phyloP scores from a whole-genome alignment of 345 rosid genomes.

The Erysimum cheiranthoides region DNA sequence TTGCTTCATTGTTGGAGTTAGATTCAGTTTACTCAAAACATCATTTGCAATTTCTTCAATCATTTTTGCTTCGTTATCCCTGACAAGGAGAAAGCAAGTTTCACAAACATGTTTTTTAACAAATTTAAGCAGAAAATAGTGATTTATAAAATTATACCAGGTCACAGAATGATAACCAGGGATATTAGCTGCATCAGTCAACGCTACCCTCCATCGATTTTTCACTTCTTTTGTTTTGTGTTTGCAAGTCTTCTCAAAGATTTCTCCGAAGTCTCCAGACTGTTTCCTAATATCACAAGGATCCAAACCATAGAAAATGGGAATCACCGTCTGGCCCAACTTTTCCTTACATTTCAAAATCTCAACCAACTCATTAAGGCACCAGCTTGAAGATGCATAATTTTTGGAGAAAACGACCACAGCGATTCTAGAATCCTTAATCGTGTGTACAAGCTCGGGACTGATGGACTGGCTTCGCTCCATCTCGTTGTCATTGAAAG shows the following conservation, averaged over 20 bases:
- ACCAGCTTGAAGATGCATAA: constrained; percentile 14
- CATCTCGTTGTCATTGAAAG: too few species aligned
- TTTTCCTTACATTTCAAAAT: neutral
- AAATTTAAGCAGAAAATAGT: too few species aligned
- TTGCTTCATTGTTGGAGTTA: too few species aligned
- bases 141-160: too few species aligned
- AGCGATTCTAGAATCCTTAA: too few species aligned
- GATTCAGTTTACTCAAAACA: too few species aligned
- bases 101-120: too few species aligned
- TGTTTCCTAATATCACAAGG: constrained; percentile 9
- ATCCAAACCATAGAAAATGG: constrained; percentile 22
- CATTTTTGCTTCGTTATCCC: too few species aligned
- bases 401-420: neutral
- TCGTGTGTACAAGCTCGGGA: too few species aligned
- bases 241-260: neutral
- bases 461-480: too few species aligned
- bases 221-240: neutral
- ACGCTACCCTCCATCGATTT: neutral
- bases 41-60: too few species aligned
- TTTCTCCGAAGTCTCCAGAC: neutral
- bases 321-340: neutral
- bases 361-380: constrained; percentile 6
- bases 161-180: neutral
- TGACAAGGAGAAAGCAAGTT: too few species aligned
- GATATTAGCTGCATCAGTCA: neutral